Evolutionary conservation across 2,329 filamentous ascomycete genomes (phyloP), one percentile per base, ranked within the genome.

Genomic region (Chaetomiaceae sp.): DNA sequence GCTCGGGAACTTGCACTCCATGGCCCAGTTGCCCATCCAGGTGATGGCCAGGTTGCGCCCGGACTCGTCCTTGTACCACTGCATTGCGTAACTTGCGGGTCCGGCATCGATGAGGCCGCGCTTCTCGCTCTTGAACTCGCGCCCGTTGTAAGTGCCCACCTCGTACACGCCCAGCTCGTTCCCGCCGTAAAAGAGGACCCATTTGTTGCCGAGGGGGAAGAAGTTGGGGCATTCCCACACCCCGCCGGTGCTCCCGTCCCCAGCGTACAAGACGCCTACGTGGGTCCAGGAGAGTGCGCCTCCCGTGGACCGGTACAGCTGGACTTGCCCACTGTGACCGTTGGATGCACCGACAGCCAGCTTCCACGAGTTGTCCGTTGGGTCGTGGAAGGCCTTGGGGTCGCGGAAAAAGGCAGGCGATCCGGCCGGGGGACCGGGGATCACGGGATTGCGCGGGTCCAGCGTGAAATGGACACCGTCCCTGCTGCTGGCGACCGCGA

Each of bases 51-150:
- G 49, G 43, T 58, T 42, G 35, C 58, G 60, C 1, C 61, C 61
- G 5, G 51, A 37, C 18, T 56, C 53, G 45, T 63, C 61, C 34
- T 56, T 45, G 49, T 61, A 63, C 61, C 60, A 61, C 49, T 63
- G 61, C 52, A 55, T 57, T 3, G 61, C 57, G 38, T 60, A 60
- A 48, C 55, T 58, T n/a, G 52, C 52, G 30, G 58, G 58, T 24
- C 58, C 57, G 30, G 48, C 51, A 35, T 60, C 56, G 14, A 60
- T 20, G 19, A 58, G 54, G 1, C 56, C 58, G 7, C 45, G 51
- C 48, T 58, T 59, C 46, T 60, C 56, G 48, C 54, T 55, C 12
- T 22, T 55, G 42, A 60, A 60, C 4, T 44, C 35, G 4, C 43
- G 44, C 3, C 58, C 56, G 34, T 60, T 52, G 40, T 53, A 60